Conservation (phyloP, 345 rosid species). For the Atalantia buxifolia region DNA sequence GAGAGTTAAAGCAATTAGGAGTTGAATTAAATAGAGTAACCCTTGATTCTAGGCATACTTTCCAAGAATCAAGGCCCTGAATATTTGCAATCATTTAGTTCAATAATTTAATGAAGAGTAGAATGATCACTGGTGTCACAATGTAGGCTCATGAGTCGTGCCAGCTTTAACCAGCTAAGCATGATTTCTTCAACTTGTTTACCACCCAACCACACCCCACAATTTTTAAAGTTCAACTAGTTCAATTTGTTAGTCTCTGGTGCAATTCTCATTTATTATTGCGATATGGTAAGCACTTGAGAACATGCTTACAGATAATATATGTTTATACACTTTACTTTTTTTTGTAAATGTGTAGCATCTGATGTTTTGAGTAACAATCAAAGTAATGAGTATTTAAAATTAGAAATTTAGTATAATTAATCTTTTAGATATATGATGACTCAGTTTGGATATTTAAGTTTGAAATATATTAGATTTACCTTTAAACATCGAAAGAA, state of each 20-base stretch:
- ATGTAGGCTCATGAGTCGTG: neutral
- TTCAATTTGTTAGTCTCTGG: neutral
- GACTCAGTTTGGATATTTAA: no score
- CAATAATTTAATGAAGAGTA: neutral
- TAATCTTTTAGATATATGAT: no score
- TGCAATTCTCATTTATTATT: neutral
- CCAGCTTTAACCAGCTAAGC: neutral
- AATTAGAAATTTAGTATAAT: no score
- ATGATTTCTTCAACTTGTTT: neutral
- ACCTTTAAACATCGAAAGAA: no score
- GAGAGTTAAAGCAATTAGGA: no score
- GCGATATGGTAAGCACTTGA: no score
- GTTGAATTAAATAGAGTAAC: neutral
- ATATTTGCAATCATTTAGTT: neutral
- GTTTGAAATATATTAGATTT: no score
- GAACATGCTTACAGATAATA: neutral
- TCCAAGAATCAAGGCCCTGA: neutral
- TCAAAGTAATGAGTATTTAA: no score
- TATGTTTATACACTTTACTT: neutral
- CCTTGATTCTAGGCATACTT: neutral
- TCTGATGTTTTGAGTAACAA: neutral
- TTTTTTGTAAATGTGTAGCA: neutral
- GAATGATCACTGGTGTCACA: neutral
- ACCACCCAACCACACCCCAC: neutral
- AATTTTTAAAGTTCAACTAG: neutral